Conservation (phyloP, 495 filamentous ascomycete genomes). For the Penicillium longicatenatum region DNA sequence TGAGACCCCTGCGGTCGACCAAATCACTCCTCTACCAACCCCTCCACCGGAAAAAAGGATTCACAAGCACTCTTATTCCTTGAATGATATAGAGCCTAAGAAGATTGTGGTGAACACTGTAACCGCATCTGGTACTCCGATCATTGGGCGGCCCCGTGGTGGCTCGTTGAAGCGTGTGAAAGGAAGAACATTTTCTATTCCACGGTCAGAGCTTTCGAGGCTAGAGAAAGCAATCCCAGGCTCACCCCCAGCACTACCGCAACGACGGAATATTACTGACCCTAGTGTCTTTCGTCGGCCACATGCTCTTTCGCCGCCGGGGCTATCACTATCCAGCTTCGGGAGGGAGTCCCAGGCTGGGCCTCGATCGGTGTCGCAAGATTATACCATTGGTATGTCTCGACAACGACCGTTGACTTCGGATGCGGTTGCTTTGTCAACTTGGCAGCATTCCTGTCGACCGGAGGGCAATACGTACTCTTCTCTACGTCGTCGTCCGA, state of each 20-base stretch:
- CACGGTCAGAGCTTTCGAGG: constrained; percentile 26
- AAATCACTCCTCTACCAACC: constrained; percentile 3
- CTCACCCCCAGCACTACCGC: constrained; percentile 24
- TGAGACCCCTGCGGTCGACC: background rate
- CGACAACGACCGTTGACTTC: constrained; percentile 30
- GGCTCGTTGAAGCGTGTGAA: constrained; percentile 37
- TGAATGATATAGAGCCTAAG: constrained; percentile 31
- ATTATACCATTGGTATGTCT: constrained; percentile 26
- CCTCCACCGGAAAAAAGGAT: constrained; percentile 9
- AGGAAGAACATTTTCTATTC: constrained; percentile 39
- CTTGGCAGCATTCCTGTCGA: constrained; percentile 26
- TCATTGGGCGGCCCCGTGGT: constrained; percentile 25
- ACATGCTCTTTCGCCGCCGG: constrained; percentile 26
- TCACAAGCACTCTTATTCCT: constrained; percentile 25
- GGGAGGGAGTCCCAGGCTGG: constrained; percentile 13
- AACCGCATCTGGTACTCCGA: constrained; percentile 22
- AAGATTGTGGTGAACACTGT: constrained; percentile 26
- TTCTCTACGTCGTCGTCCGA: constrained; percentile 40
- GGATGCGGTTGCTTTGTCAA: constrained; percentile 33
- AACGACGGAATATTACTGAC: constrained; percentile 46
- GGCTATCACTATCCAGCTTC: constrained; percentile 14
- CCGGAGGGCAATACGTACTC: constrained; percentile 16
- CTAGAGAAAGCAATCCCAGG: constrained; percentile 25
- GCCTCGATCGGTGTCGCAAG: constrained; percentile 31
- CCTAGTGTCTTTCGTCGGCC: constrained; percentile 41